These are phyloP conservation scores for Pezicula neosporulosa DNA, from an alignment of 2,329 filamentous ascomycete genomes.

Conservation along the genomic window DNA sequence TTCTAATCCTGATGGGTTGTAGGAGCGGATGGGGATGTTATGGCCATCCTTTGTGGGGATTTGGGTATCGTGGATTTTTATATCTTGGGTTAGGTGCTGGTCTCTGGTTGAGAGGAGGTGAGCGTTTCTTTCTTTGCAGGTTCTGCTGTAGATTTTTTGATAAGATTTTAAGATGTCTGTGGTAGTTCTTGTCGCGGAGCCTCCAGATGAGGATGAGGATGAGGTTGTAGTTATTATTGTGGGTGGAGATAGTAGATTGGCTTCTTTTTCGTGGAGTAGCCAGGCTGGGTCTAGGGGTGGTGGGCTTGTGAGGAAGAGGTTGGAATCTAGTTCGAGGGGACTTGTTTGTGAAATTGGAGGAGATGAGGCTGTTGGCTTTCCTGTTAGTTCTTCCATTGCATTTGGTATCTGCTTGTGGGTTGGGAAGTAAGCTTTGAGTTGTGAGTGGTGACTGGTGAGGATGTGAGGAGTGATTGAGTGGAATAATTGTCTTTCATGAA, in stretches of 20 bases:
- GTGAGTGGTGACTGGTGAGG: no score
- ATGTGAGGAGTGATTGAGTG: no score
- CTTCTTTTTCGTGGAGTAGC: slow-evolving; percentile 34
- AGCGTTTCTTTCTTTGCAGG: slow-evolving; percentile 35
- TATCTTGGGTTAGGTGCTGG: slow-evolving; percentile 31
- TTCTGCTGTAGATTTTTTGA: slow-evolving; percentile 37
- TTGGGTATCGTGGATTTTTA: slow-evolving; percentile 20
- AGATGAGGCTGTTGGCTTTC: no score
- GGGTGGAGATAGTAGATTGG: slow-evolving; percentile 24
- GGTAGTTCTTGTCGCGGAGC: no score
- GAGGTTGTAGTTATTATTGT: no score
- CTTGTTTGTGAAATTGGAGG: no score
- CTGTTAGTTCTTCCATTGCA: no score
- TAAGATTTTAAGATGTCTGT: slow-evolving; percentile 17
- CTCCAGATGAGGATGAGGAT: no score
- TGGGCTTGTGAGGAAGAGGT: slow-evolving; percentile 9
- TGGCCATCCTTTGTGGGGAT: slow-evolving; percentile 3
- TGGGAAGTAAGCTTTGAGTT: no score
- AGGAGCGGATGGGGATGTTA: slow-evolving; percentile 15
- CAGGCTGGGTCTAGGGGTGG: slow-evolving; percentile 39
- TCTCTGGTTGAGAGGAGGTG: slow-evolving; percentile 34
- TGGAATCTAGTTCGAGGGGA: slow-evolving; percentile 2
- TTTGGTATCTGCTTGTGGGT: no score
- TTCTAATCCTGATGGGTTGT: slow-evolving; percentile 7
- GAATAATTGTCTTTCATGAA: no score